A percentile compares a stretch with the other conserved stretches of the same genome.
Conservation (phyloP, 1,284 basidiomycete species). For the Phylloboletellus chloephorus region DNA sequence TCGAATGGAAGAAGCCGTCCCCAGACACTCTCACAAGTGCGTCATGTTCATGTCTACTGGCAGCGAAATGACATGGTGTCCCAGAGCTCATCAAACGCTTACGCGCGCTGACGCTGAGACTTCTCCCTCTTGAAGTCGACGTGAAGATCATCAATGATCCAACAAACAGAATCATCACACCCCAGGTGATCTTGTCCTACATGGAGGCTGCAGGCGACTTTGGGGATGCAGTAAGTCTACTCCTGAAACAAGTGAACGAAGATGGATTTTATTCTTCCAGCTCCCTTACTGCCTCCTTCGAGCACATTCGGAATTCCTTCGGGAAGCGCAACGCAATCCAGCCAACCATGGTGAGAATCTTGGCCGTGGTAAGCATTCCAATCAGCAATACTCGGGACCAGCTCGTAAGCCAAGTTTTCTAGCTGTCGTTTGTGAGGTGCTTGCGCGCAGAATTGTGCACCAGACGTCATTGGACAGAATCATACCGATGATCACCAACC, state of each 20-base stretch:
- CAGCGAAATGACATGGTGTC: neutral
- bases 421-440: slow-evolving; percentile 83
- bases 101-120: slow-evolving; percentile 66
- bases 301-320: slow-evolving; percentile 73
- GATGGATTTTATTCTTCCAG: slow-evolving; percentile 31
- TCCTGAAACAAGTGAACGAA: neutral
- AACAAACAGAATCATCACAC: slow-evolving; percentile 68
- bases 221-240: slow-evolving; percentile 60
- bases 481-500: slow-evolving; percentile 67
- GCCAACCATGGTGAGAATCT: slow-evolving; percentile 85
- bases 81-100: slow-evolving; percentile 77
- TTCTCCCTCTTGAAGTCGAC: slow-evolving; percentile 81
- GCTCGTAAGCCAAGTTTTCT: neutral
- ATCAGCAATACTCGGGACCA: neutral
- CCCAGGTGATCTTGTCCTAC: slow-evolving; percentile 61
- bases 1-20: slow-evolving; percentile 49
- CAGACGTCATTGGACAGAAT: slow-evolving; percentile 57
- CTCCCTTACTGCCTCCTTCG: slow-evolving; percentile 79
- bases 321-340: slow-evolving; percentile 65
- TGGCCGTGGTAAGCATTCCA: slow-evolving; percentile 54
- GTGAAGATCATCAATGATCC: slow-evolving; percentile 53
- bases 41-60: slow-evolving; percentile 18
- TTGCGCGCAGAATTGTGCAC: slow-evolving; percentile 81
- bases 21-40: slow-evolving; percentile 69
- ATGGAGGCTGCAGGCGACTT: slow-evolving; percentile 71